Evolutionary conservation across 306 rosid genomes (phyloP).

Genomic region (Vigna mungo): DNA sequence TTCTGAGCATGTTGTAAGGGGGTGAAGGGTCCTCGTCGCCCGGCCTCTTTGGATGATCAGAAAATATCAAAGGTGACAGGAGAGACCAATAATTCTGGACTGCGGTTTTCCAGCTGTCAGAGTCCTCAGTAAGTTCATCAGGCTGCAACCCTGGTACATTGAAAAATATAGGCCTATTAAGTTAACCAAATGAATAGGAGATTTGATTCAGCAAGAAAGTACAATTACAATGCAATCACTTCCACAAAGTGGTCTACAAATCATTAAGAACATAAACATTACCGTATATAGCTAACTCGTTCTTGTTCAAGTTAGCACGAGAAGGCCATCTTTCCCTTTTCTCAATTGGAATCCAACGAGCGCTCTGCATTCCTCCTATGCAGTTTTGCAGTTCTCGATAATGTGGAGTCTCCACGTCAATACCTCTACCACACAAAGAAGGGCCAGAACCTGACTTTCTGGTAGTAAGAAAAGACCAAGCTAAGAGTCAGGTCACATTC

Average conservation of each 20-base stretch:
- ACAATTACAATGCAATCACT: slow-evolving; percentile 10
- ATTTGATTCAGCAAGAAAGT: slow-evolving; percentile 22
- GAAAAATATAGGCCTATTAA: slow-evolving; percentile 33
- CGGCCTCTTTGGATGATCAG: slow-evolving; percentile 98
- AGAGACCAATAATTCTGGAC: slow-evolving; percentile 94
- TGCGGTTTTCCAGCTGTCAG: slow-evolving; percentile 68
- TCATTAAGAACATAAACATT: slow-evolving; percentile 40
- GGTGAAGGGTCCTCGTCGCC: slow-evolving; percentile 98
- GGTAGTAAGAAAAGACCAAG: slow-evolving; percentile 43
- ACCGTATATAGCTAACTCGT: slow-evolving; percentile 78
- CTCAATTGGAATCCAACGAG: slow-evolving; percentile 83
- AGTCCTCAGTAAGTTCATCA: slow-evolving; percentile 77
- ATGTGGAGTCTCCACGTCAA: slow-evolving; percentile 82
- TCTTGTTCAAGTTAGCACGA: slow-evolving; percentile 69
- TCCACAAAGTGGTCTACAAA: slow-evolving; percentile 4
- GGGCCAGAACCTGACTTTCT: slow-evolving; percentile 74
- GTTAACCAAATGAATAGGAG: slow-evolving; percentile 5
- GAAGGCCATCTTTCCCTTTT: slow-evolving; percentile 79
- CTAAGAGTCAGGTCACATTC: slow-evolving; percentile 40
- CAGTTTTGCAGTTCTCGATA: slow-evolving; percentile 83
- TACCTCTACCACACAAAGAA: slow-evolving; percentile 78
- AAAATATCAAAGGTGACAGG: slow-evolving; percentile 87
- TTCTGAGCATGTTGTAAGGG: slow-evolving; percentile 94
- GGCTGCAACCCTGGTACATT: slow-evolving; percentile 65
- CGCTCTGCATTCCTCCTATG: slow-evolving; percentile 85